Base-by-base conservation (phyloP, 2,329 filamentous ascomycete species). In the Domatiomyces globalis region DNA sequence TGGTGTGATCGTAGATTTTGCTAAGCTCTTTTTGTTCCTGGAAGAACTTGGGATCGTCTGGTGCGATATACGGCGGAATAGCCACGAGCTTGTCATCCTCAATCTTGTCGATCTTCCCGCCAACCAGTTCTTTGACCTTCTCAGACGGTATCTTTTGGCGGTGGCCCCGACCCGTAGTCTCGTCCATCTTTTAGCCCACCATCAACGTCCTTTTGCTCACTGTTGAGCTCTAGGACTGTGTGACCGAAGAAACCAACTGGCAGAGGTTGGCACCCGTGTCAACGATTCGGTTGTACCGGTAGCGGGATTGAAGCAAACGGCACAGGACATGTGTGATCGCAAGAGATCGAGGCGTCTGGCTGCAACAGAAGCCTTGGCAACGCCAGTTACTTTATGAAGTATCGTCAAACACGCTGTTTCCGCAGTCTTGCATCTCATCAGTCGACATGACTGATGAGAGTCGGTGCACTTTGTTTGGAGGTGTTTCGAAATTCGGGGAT, bases 141-240 rank as follows among this genome's bases (percentile, higher is more conserved):
- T 59, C 58, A 45, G 53, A 57, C 7, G 59, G 59, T 17, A 59
- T 60, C 48, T 61, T 61, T 49, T 60, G 56, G 9, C 59, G 54
- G 33, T 60, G 58, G 1, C 59, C 59, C 29, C 59, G 59, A 29
- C 53, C 53, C 18, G 58, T 56, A 17, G 51, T 43, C 27, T 60
- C 58, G 43, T 60, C 58, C 58, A 59, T 59, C 33, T 39, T 39
- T 39, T 10, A 39, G 33, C 8, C 33, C 33, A 42, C 33, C 33
- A 39, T 39, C 15, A 39, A 39, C 2, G 33, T 4, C 33, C 22
- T 25, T 39, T 39, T 39, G 33, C 8, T 10, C 4, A 2, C 33
- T 4, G 33, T 39, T 39, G 33, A 10, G 33, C 33, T 15, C 12
- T 10, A 4, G 33, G 2, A 15, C 10, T 15, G 10, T 9, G 29